Evolutionary conservation across 2,329 filamentous ascomycete species (phyloP).

Genomic region (Colletotrichum orchidophilum): DNA sequence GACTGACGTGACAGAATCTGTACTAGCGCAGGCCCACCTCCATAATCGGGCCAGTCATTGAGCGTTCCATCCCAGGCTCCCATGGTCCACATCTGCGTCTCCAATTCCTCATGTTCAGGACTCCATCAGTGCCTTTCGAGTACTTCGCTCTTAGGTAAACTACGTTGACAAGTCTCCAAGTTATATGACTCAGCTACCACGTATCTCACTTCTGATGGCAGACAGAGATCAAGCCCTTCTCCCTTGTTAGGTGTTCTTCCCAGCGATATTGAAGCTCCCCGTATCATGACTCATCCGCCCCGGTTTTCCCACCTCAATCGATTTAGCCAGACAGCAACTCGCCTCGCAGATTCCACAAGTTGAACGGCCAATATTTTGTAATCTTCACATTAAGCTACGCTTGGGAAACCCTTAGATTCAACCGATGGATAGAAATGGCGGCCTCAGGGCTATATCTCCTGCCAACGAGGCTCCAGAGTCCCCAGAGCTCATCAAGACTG

Average conservation of each 20-base stretch:
- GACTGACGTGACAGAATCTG: too few relatives aligned
- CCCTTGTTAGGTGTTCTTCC: neutral
- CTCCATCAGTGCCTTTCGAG: neutral
- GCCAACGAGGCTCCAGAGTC: neutral
- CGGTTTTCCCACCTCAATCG: neutral
- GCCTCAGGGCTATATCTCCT: neutral
- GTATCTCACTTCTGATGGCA: neutral
- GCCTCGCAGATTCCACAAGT: neutral
- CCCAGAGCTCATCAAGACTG: neutral
- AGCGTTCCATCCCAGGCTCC: neutral
- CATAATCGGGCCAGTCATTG: neutral
- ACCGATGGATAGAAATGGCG: neutral
- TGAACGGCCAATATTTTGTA: neutral
- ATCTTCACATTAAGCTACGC: too few relatives aligned
- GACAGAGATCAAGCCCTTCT: neutral
- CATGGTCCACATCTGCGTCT: neutral
- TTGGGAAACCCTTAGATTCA: neutral
- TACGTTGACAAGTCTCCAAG: neutral
- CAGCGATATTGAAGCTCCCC: neutral
- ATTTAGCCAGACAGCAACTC: neutral
- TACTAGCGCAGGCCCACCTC: neutral
- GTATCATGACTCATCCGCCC: slow-evolving; percentile 4
- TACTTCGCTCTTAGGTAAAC: rapidly evolving
- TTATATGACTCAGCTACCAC: too few relatives aligned
- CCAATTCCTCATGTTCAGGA: neutral